phyloP scores from a whole-genome alignment of 768 basidiomycete genomes.

The Serendipita sp. region DNA sequence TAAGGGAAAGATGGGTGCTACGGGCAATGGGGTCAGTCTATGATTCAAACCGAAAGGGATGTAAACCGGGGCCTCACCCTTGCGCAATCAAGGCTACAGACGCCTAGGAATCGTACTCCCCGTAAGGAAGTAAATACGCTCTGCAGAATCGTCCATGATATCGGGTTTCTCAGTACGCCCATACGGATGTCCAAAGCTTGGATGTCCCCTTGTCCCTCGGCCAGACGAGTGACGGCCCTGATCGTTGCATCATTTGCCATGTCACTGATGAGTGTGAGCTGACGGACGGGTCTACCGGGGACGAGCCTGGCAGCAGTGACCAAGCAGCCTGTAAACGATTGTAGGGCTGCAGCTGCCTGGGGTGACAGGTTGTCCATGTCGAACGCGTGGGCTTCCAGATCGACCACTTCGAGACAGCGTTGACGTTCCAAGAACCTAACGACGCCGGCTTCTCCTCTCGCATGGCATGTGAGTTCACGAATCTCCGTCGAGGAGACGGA shows the following conservation, averaged over 20 bases:
- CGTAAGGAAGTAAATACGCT: background rate
- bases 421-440: background rate
- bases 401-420: background rate
- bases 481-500: background rate
- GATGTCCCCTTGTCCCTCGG: background rate
- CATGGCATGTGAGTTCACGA: background rate
- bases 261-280: conserved; percentile 1
- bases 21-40: background rate
- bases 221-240: background rate
- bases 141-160: background rate
- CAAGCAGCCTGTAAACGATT: conserved; percentile 2
- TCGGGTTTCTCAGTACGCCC: conserved; percentile 1
- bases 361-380: background rate
- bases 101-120: background rate
- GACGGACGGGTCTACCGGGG: background rate
- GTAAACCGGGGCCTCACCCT: background rate
- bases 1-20: background rate
- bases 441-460: conserved; percentile 1
- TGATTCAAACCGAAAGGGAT: background rate
- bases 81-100: conserved; percentile 2
- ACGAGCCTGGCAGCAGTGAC: background rate
- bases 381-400: conserved; percentile 1
- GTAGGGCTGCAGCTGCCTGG: background rate
- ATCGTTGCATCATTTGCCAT: background rate
- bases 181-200: conserved; percentile 1